These are phyloP conservation scores for Podila epicladia DNA, from an alignment of 192 early-diverging fungal species.

Conservation along the genomic window DNA sequence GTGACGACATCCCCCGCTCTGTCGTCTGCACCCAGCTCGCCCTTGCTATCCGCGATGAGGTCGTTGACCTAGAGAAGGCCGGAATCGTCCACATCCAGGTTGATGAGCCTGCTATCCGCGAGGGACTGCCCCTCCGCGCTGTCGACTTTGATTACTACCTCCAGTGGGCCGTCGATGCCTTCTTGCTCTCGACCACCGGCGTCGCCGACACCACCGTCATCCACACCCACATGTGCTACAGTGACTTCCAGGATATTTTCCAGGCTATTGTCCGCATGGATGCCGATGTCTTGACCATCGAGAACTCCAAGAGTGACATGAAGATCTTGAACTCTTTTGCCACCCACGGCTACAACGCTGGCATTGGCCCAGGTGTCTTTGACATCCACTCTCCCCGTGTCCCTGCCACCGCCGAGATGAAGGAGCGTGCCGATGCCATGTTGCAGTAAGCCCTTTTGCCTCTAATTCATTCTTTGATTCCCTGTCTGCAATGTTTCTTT, in stretches of 20 bases:
- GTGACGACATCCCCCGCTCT: constrained; percentile 92
- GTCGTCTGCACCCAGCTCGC: constrained; percentile 90
- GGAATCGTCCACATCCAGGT: constrained; percentile 96
- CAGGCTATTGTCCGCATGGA: constrained; percentile 91
- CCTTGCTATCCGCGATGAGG: constrained; percentile 96
- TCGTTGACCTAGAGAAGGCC: constrained; percentile 90
- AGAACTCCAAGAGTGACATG: constrained; percentile 97
- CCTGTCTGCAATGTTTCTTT: background rate
- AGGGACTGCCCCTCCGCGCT: constrained; percentile 93
- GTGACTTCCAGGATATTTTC: constrained; percentile 99
- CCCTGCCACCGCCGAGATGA: constrained; percentile 90
- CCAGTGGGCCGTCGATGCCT: constrained; percentile 94
- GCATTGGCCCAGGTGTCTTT: constrained; percentile 96
- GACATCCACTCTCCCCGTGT: constrained; percentile 99
- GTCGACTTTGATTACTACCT: constrained; percentile 91
- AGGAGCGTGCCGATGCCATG: constrained; percentile 81
- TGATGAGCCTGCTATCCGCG: constrained; percentile 99
- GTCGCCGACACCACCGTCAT: constrained; percentile 92
- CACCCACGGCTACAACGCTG: constrained; percentile 83
- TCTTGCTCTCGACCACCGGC: constrained; percentile 89
- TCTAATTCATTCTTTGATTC: background rate
- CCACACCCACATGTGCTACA: constrained; percentile 99
- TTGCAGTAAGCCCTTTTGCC: constrained; percentile 49
- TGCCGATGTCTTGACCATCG: constrained; percentile 98
- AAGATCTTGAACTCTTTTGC: constrained; percentile 94